phyloP scores from a whole-genome alignment of 768 basidiomycete genomes.

The Galerina marginata region DNA sequence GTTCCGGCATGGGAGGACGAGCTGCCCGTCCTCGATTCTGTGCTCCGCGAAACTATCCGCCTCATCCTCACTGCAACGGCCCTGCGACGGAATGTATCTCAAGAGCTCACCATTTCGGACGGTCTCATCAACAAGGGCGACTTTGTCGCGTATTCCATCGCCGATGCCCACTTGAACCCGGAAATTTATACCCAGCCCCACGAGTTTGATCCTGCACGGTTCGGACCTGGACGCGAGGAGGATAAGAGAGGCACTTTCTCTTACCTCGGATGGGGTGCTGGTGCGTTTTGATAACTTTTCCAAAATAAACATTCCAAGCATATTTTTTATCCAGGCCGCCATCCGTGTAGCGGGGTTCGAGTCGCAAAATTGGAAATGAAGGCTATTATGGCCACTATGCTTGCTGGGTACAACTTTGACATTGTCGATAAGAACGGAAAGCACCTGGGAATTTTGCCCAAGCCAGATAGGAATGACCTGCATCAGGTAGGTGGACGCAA shows the following conservation, averaged over 20 bases:
- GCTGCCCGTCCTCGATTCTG: slow-evolving; percentile 41
- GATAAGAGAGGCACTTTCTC: slow-evolving; percentile 37
- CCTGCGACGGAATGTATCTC: slow-evolving; percentile 41
- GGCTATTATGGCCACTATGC: slow-evolving; percentile 38
- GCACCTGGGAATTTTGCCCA: slow-evolving; percentile 25
- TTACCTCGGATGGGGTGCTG: slow-evolving; percentile 47
- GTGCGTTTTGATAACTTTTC: slow-evolving; percentile 22
- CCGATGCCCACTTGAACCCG: slow-evolving; percentile 41
- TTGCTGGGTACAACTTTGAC: slow-evolving; percentile 37
- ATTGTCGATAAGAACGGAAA: slow-evolving; percentile 37
- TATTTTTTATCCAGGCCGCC: slow-evolving; percentile 32
- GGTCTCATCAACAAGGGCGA: slow-evolving; percentile 36
- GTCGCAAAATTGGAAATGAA: slow-evolving; percentile 46
- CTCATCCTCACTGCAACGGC: slow-evolving; percentile 31
- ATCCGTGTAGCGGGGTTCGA: slow-evolving; percentile 44
- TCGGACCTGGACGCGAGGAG: slow-evolving; percentile 35
- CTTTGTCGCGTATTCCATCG: slow-evolving; percentile 40
- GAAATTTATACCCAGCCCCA: slow-evolving; percentile 40
- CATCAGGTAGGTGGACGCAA: slow-evolving; percentile 28
- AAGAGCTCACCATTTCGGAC: slow-evolving; percentile 33
- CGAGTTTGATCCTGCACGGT: slow-evolving; percentile 44
- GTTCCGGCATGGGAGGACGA: slow-evolving; percentile 47
- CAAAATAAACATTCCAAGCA: background rate
- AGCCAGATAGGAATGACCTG: slow-evolving; percentile 38
- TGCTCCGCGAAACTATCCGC: slow-evolving; percentile 48